Percentiles rank a stretch among this genome's conserved stretches.
These are phyloP conservation scores for Nakaseomyces kungkrabaensis DNA, from an alignment of 1,139 yeast species.

Conservation along the genomic window DNA sequence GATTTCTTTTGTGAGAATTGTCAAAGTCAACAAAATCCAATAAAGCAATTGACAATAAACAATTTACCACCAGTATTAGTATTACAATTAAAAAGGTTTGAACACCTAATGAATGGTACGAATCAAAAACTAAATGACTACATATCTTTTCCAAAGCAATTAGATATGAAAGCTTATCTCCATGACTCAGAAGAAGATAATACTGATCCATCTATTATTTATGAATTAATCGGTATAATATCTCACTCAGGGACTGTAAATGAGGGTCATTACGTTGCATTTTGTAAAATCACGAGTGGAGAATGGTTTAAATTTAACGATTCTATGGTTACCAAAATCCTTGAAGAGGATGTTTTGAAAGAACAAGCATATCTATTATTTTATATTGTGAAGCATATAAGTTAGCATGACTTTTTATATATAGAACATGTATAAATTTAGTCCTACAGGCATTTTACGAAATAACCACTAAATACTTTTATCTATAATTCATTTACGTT, in stretches of 20 bases:
- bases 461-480: not conserved
- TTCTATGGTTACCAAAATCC: slow-evolving; percentile 62
- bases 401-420: slow-evolving; percentile 1
- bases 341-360: slow-evolving; percentile 53
- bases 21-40: slow-evolving; percentile 49
- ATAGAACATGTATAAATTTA: not conserved
- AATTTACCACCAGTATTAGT: slow-evolving; percentile 69
- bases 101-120: slow-evolving; percentile 50
- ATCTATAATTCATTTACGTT: slow-evolving; percentile 9
- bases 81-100: slow-evolving; percentile 79
- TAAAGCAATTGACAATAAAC: slow-evolving; percentile 58
- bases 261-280: slow-evolving; percentile 88
- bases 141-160: slow-evolving; percentile 59
- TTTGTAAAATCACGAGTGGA: slow-evolving; percentile 60
- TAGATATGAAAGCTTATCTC: slow-evolving; percentile 60
- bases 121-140: slow-evolving; percentile 63
- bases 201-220: slow-evolving; percentile 33
- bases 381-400: slow-evolving; percentile 41
- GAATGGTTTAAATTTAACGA: slow-evolving; percentile 90
- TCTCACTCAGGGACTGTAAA: slow-evolving; percentile 87
- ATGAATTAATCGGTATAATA: slow-evolving; percentile 77
- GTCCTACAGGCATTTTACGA: not conserved
- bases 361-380: slow-evolving; percentile 73
- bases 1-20: slow-evolving; percentile 65
- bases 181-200: slow-evolving; percentile 20